Evolutionary conservation across 78 protist species (phyloP).

Genomic region (Dictyostelium brefeldianum): DNA sequence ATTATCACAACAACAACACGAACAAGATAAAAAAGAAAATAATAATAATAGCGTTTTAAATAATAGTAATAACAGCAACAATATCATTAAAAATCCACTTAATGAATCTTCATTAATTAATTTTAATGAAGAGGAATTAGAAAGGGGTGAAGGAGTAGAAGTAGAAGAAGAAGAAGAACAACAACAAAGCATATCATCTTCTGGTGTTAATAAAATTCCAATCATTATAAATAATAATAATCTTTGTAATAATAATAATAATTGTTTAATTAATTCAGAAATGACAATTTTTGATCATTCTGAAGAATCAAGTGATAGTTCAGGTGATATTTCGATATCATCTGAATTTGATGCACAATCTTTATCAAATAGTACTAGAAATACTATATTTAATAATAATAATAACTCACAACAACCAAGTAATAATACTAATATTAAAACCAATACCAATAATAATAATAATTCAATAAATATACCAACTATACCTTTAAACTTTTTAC

Average conservation of each 20-base stretch:
- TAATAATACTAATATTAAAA: not conserved
- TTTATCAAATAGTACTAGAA: not conserved
- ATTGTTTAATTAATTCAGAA: not conserved
- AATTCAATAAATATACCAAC: not conserved
- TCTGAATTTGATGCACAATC: conserved; percentile 24
- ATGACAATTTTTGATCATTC: conserved; percentile 31
- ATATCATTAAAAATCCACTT: too few species aligned
- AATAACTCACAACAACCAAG: too few species aligned
- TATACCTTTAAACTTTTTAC: conserved; percentile 22
- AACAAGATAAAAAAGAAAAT: conserved; percentile 4
- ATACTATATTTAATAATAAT: not conserved
- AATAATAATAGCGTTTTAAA: not conserved
- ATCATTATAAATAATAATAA: not conserved
- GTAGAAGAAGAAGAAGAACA: conserved; percentile 1
- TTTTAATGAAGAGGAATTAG: not conserved
- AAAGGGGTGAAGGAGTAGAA: not conserved
- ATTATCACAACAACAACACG: not conserved
- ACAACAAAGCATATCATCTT: not conserved
- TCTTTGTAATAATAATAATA: not conserved
- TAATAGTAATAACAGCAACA: not conserved
- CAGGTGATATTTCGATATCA: conserved; percentile 40
- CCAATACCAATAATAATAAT: not conserved
- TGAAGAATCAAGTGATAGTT: conserved; percentile 20
- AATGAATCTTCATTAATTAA: not conserved
- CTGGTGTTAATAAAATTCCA: conserved; percentile 7